phyloP scores from a whole-genome alignment of 768 basidiomycete species.

The Cystobasidium onofrii region DNA sequence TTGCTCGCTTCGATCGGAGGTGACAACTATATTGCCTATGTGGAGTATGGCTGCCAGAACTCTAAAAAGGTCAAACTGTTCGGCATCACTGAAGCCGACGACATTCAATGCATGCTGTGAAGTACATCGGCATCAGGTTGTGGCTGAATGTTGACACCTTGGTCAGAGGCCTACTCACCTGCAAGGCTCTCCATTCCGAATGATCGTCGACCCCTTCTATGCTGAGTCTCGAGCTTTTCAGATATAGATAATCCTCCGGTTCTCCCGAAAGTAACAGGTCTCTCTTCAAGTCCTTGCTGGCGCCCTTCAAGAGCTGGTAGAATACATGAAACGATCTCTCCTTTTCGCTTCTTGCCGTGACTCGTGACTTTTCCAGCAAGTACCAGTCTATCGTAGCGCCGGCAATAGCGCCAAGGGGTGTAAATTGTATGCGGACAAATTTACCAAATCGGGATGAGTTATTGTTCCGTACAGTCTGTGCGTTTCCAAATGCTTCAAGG shows the following conservation, averaged over 20 bases:
- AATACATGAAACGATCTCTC: conserved; percentile 96
- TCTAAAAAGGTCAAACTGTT: conserved; percentile 89
- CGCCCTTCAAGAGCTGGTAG: conserved; percentile 83
- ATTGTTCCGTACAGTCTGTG: conserved; percentile 95
- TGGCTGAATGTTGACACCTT: not conserved
- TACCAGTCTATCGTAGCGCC: conserved; percentile 99
- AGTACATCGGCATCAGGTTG: conserved; percentile 22
- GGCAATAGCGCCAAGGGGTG: conserved; percentile 83
- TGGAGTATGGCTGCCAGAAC: conserved; percentile 87
- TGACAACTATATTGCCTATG: conserved; percentile 83
- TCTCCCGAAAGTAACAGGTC: conserved; percentile 48
- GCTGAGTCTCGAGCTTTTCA: conserved; percentile 78
- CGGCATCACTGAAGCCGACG: conserved; percentile 73
- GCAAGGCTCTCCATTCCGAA: conserved; percentile 74
- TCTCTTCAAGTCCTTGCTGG: conserved; percentile 57
- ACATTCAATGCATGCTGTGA: conserved; percentile 68
- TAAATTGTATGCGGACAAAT: conserved; percentile 91
- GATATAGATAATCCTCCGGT: conserved; percentile 76
- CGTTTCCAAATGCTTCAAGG: conserved; percentile 95
- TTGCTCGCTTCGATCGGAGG: conserved; percentile 63
- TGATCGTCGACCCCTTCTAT: conserved; percentile 92
- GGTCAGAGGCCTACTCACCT: conserved; percentile 49
- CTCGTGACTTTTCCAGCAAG: conserved; percentile 90
- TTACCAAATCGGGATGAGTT: conserved; percentile 99
- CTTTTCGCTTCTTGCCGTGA: conserved; percentile 74